These are phyloP conservation scores for Rhododendron ovatum DNA, from an alignment of 148 eudicot genomes.

Conservation along the genomic window DNA sequence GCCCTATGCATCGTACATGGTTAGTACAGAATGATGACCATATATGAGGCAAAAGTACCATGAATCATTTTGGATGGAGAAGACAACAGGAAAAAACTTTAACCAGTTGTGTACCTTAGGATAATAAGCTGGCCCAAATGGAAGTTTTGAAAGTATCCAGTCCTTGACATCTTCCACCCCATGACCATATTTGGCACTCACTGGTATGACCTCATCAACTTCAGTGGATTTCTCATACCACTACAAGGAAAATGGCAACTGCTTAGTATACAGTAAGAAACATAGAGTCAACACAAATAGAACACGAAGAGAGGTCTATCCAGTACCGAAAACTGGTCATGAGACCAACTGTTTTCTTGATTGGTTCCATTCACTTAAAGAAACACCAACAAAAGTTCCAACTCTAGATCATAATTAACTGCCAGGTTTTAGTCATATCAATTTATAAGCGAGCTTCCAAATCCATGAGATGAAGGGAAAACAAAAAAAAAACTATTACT, in stretches of 20 bases:
- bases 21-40: not conserved
- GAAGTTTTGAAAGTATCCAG: conserved; percentile 95
- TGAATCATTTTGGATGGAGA: not conserved
- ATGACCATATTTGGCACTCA: conserved; percentile 94
- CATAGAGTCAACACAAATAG: not conserved
- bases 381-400: not conserved
- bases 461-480: not conserved
- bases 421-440: not conserved
- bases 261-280: conserved; percentile 8
- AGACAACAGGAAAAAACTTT: not conserved
- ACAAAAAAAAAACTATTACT: not conserved
- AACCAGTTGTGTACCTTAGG: conserved; percentile 54
- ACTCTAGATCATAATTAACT: not conserved
- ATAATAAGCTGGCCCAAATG: conserved; percentile 76
- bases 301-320: not conserved
- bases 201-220: conserved; percentile 96
- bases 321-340: not conserved
- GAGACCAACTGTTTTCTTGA: not conserved
- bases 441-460: not conserved
- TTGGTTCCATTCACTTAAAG: not conserved
- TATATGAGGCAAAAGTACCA: not conserved
- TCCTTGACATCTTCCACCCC: conserved; percentile 95
- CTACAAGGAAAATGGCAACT: conserved; percentile 33
- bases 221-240: conserved; percentile 93
- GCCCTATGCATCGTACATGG: not conserved